Evolutionary conservation across 139 green algal species (phyloP), one percentile per base, ranked within the genome.

Genomic region (Chlorella sorokiniana): DNA sequence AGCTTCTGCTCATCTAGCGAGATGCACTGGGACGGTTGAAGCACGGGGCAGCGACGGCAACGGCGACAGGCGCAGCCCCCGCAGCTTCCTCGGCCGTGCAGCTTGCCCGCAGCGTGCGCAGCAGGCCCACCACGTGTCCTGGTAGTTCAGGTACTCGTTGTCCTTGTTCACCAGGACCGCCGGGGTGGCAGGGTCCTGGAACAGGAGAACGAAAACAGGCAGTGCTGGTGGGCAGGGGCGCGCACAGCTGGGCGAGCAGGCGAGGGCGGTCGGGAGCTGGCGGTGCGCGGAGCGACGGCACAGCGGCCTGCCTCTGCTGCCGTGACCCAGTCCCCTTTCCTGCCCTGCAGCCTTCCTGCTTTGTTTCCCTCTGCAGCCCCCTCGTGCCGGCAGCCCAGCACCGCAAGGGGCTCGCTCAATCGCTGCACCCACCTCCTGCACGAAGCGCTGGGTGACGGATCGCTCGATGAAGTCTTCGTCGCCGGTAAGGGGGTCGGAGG

Each of bases 61-160:
- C n/a, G n/a, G n/a, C n/a, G n/a, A n/a, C n/a, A n/a, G n/a, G n/a
- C n/a, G n/a, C n/a, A n/a, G n/a, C n/a, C n/a, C n/a, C n/a, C n/a
- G n/a, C n/a, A n/a, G n/a, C n/a, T n/a, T n/a, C n/a, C n/a, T n/a
- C n/a, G n/a, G n/a, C n/a, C n/a, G n/a, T 42, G 18, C 8, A 11
- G n/a, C 6, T 5, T 10, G 8, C 5, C 6, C 27, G 25, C 59
- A 37, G 59, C 22, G 22, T 42, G 31, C n/a, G 27, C 9, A 22
- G 41, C 29, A 44, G 35, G 35, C 67, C 67, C 42, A 81, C 93
- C 94, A 97, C 74, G 94, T 90, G 86, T 97, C 94, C 81, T 95
- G 54, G 81, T 97, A 98, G 85, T 98, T 92, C 69, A 98, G 88
- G 75, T 85, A 92, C 84, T 95, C 92, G 81, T 96, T 96, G 79